Base-by-base conservation (phyloP, 83 land plant species). In the Larix sibirica region DNA sequence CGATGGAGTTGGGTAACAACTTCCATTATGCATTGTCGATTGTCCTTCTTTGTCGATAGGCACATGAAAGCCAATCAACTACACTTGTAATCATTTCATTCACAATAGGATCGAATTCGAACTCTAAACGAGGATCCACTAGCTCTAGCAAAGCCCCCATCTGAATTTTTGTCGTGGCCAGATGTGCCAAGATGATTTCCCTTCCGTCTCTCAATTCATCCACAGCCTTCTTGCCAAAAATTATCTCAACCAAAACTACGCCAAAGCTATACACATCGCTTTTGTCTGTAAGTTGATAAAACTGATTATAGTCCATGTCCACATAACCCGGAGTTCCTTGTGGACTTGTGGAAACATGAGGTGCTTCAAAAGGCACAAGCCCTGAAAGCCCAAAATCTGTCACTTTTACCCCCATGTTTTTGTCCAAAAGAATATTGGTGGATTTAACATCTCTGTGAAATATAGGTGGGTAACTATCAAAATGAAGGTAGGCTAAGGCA, bases 381-480 rank as follows among this genome's bases (percentile, higher is more conserved):
- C 36, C 3, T 1, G 36, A 33, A 33, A 33, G 36, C 36, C 36
- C 36, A 33, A 33, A 33, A 33, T 33, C 3, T 33, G 36, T 2
- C 36, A 33, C 36, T 33, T 33, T 33, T 33, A 33, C 36, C 36
- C 36, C 36, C 36, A 33, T 33, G 36, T 33, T 33, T 33, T 33
- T 2, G 61, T 93, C 95, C 0, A 97, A 87, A 83, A 97, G 84
- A 73, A 95, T 82, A 77, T 97, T 97, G 89, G 94, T 92, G 12
- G 98, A 92, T 82, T 97, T 97, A 60, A 97, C 89, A 81, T 97
- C 99, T 33, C 99, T 87, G 81, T 97, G 99, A 61, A 97, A 28
- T 13, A 97, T 95, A 85, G 84, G 90, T 3, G 99, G 99, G 73
- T 84, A 90, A 83, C 97, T 94, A 65, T 97, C 99, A 82, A 95